Evolutionary conservation across 164 flowering plant genomes (phyloP), one percentile per base, ranked within the genome.

Genomic region (Liriodendron chinense): DNA sequence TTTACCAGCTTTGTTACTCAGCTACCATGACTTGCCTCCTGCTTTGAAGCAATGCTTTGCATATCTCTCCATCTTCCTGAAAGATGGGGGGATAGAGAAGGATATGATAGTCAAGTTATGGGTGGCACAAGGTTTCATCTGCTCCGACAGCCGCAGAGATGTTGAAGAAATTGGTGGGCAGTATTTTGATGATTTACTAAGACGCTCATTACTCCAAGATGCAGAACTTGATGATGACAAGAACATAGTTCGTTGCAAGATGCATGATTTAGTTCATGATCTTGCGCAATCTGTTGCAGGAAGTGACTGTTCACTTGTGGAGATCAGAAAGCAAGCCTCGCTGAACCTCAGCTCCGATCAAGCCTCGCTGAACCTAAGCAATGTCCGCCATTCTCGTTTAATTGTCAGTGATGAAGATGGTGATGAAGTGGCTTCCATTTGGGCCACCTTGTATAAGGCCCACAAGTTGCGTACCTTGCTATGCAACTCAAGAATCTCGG

Each of bases 201-300:
- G 43, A 34, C 43, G 43, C 43, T 34, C 43, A 0, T 34, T 34
- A 0, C 43, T 34, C 0, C 43, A 34, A 34, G 43, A 34, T 34
- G 43, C 43, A 22, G 43, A 24, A 2, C 21, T n/a, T 2, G 68
- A 65, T 24, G 21, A 34, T 1, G n/a, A 70, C 5, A 61, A 49
- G 1, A 24, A 73, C 21, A 48, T 73, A 14, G 43, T 2, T 47
- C 0, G 5, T 4, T 59, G 68, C 61, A 70, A 25, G 73, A 48
- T 76, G 61, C 78, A 76, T 50, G 69, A 70, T 24, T 73, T 70
- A 24, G 25, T 76, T 6, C 75, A 47, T 23, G 69, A 73, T 65
- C 49, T 73, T 8, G 69, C 75, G 9, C 8, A 5, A 65, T 65
- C 4, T 12, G 18, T 64, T 10, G 3, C 20, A 1, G 62, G 24